Evolutionary conservation across 148 eudicot species (phyloP).

Genomic region (Euryodendron excelsum): DNA sequence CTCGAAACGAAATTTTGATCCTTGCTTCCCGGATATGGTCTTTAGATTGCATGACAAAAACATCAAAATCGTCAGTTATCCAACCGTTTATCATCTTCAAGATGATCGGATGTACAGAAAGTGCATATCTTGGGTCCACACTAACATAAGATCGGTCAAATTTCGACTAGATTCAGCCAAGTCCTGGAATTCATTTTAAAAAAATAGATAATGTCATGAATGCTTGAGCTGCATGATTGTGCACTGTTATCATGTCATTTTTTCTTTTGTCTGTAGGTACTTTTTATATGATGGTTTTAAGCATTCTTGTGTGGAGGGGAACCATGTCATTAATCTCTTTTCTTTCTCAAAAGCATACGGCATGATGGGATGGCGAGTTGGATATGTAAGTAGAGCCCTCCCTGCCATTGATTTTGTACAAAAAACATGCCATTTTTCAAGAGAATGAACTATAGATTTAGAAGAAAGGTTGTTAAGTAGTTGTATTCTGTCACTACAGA

Average conservation of each 20-base stretch:
- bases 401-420: not conserved
- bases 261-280: slow-evolving; percentile 24
- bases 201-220: no score
- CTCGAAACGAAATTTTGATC: no score
- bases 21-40: no score
- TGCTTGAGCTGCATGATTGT: not conserved
- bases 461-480: no score
- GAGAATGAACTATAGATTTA: no score
- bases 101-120: not conserved
- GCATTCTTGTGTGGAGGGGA: slow-evolving; percentile 32
- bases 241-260: not conserved
- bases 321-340: slow-evolving; percentile 31
- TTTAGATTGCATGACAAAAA: no score
- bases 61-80: no score
- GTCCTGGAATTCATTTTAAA: not conserved
- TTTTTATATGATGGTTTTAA: slow-evolving; percentile 27
- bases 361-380: slow-evolving; percentile 44
- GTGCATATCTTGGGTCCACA: not conserved
- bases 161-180: not conserved
- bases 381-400: slow-evolving; percentile 28
- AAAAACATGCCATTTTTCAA: not conserved
- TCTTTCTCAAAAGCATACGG: slow-evolving; percentile 38
- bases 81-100: not conserved
- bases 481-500: slow-evolving; percentile 25
- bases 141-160: not conserved